phyloP scores from a whole-genome alignment of 345 rosid genomes.

The Clausena lansium region DNA sequence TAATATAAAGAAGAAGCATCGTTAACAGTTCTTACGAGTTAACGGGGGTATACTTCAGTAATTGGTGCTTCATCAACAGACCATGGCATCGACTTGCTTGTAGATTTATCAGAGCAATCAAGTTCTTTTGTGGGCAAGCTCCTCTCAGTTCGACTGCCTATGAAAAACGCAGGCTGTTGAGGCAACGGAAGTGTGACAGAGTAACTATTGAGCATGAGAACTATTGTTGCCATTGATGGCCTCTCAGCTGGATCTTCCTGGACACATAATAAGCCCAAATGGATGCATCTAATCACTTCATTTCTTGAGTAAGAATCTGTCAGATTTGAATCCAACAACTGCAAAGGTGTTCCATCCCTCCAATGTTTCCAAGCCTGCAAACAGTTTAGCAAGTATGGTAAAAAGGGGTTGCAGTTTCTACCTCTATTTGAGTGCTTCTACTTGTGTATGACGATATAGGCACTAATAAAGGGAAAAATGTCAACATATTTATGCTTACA shows the following conservation, averaged over 20 bases:
- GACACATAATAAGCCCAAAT: slow-evolving; percentile 31
- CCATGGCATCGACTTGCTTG: slow-evolving; percentile 16
- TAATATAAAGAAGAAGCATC: neutral
- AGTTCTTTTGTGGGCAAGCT: neutral
- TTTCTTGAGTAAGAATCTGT: slow-evolving; percentile 15
- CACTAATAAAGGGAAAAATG: neutral
- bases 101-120: neutral
- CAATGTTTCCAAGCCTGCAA: slow-evolving; percentile 33
- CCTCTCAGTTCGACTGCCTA: neutral
- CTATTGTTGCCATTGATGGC: slow-evolving; percentile 35
- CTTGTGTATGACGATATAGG: neutral
- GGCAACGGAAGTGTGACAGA: slow-evolving; percentile 23
- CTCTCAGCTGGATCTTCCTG: slow-evolving; percentile 34
- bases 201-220: slow-evolving; percentile 30
- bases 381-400: neutral
- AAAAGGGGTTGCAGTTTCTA: neutral
- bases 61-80: slow-evolving; percentile 37
- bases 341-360: slow-evolving; percentile 15
- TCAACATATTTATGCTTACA: slow-evolving; percentile 14
- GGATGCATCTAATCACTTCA: slow-evolving; percentile 32
- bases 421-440: too few species aligned
- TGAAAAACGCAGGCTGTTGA: slow-evolving; percentile 19
- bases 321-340: slow-evolving; percentile 21
- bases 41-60: slow-evolving; percentile 41
- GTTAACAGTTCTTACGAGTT: neutral